A percentile compares a stretch with the other conserved stretches of the same genome.
Evolutionary conservation across 257 asterid species (phyloP).

Genomic region (Avicennia marina): DNA sequence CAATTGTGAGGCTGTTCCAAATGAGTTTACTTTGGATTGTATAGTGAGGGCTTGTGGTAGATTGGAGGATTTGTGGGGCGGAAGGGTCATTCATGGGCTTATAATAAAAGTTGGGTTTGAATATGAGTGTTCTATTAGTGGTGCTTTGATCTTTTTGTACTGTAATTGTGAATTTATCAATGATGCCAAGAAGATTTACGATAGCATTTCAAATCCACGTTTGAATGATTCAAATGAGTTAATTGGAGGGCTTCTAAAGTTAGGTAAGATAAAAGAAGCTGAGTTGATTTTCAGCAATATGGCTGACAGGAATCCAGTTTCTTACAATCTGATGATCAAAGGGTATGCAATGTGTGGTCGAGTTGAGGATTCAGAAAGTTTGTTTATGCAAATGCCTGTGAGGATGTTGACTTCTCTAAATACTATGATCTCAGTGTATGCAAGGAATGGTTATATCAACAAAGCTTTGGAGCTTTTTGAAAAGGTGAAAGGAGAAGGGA

Average conservation of each 20-base stretch:
- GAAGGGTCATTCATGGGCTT: conserved; percentile 59
- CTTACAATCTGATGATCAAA: conserved; percentile 72
- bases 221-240: conserved; percentile 39
- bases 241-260: conserved; percentile 43
- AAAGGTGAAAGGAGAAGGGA: conserved; percentile 44
- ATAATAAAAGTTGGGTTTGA: conserved; percentile 54
- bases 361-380: conserved; percentile 41
- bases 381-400: conserved; percentile 47
- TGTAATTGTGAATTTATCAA: conserved; percentile 38
- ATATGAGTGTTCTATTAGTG: conserved; percentile 33
- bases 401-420: conserved; percentile 43
- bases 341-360: conserved; percentile 56
- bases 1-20: conserved; percentile 45
- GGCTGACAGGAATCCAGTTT: conserved; percentile 32
- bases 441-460: conserved; percentile 42
- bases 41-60: conserved; percentile 58
- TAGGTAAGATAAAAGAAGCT: conserved; percentile 54
- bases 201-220: conserved; percentile 24
- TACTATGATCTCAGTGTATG: conserved; percentile 66
- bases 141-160: conserved; percentile 58
- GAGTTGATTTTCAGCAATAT: conserved; percentile 45
- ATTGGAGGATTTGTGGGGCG: conserved; percentile 33
- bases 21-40: conserved; percentile 78
- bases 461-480: conserved; percentile 65
- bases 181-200: conserved; percentile 50